phyloP scores from a whole-genome alignment of 169 alveolate species.

The Toxoplasma gondii region DNA sequence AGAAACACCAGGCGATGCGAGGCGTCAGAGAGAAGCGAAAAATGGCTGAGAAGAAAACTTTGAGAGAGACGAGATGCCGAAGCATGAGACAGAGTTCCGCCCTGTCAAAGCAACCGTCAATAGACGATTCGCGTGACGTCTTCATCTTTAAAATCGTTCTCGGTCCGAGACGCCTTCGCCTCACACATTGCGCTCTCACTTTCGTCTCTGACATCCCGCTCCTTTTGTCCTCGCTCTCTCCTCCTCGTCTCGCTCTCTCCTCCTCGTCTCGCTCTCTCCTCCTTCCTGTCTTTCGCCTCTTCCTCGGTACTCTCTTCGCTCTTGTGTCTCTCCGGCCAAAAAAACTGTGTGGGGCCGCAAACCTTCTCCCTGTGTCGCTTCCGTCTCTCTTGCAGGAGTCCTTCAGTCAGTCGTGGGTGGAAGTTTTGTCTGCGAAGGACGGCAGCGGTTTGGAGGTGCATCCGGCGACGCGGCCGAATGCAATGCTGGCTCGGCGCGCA shows the following conservation, averaged over 20 bases:
- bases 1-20: neutral
- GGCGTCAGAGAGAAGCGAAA: no score
- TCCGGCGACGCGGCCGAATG: slow-evolving; percentile 48
- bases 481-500: slow-evolving; percentile 43
- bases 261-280: neutral
- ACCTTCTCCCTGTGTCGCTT: neutral
- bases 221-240: no score
- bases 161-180: no score
- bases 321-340: no score
- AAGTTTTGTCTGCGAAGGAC: slow-evolving; percentile 61
- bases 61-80: neutral
- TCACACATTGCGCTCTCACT: no score
- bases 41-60: no score
- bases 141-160: no score
- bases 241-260: neutral
- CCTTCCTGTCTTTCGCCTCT: no score
- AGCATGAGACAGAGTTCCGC: neutral
- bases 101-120: no score
- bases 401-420: slow-evolving; percentile 73
- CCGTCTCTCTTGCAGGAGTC: neutral
- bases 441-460: slow-evolving; percentile 62
- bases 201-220: no score
- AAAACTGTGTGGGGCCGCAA: no score
- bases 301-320: neutral
- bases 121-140: no score